Evolutionary conservation across 169 alveolate species (phyloP).

Genomic region (Plasmodium malariae): DNA sequence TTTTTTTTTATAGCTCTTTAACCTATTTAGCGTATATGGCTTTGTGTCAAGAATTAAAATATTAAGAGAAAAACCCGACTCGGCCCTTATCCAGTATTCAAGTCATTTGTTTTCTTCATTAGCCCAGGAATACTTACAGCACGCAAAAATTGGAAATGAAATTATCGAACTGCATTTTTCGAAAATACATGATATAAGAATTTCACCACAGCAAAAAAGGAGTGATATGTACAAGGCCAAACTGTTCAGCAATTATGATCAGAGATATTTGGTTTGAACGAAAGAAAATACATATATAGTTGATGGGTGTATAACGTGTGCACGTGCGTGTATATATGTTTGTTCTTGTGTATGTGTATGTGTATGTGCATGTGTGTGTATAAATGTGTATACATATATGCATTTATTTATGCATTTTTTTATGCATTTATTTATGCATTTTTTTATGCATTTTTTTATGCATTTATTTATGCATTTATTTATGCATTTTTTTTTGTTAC

Average conservation of each 20-base stretch:
- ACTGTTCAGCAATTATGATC: constrained; percentile 53
- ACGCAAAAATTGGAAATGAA: constrained; percentile 55
- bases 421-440: background rate
- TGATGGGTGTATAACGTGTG: background rate
- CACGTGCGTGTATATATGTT: constrained; percentile 13
- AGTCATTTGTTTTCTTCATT: constrained; percentile 80
- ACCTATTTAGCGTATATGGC: constrained; percentile 83
- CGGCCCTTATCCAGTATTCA: constrained; percentile 83
- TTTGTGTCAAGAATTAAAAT: constrained; percentile 81
- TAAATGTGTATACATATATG: constrained; percentile 9
- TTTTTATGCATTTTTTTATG: background rate
- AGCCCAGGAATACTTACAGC: constrained; percentile 80
- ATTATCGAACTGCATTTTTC: constrained; percentile 78
- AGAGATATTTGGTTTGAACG: constrained; percentile 51
- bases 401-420: background rate
- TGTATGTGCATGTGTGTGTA: background rate
- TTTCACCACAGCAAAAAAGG: constrained; percentile 46
- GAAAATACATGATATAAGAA: constrained; percentile 79
- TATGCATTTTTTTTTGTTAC: background rate
- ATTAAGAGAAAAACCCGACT: constrained; percentile 82
- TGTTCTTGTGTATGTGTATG: background rate
- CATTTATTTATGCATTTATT: background rate
- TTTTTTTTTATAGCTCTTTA: constrained; percentile 78
- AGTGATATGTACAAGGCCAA: constrained; percentile 58
- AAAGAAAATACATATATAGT: background rate